Percentiles rank a stretch among this genome's conserved stretches.
These are phyloP conservation scores for Logfia minima DNA, from an alignment of 129 eudicot species.

Conservation along the genomic window DNA sequence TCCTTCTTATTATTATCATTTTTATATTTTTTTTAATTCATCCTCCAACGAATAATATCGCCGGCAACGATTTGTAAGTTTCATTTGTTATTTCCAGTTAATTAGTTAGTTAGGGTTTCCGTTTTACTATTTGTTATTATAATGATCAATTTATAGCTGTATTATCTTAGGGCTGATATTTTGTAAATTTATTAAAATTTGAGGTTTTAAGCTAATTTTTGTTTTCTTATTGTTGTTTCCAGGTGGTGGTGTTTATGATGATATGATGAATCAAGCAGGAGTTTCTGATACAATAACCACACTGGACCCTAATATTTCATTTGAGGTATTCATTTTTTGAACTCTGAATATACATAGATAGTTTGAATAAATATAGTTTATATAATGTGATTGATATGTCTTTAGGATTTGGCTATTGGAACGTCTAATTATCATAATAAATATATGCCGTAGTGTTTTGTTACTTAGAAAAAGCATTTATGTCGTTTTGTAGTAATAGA, in stretches of 20 bases:
- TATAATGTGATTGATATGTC: neutral
- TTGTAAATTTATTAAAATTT: neutral
- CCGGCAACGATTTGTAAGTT: conserved; percentile 20
- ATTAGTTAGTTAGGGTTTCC: conserved; percentile 28
- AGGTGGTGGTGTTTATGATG: conserved; percentile 26
- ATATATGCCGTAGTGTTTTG: neutral
- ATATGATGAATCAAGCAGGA: conserved; percentile 74
- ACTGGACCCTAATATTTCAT: conserved; percentile 28
- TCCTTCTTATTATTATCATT: neutral
- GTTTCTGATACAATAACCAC: conserved; percentile 41
- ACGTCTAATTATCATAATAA: neutral
- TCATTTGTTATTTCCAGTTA: conserved; percentile 4
- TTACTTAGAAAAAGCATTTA: neutral
- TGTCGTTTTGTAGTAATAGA: neutral
- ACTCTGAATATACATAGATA: neutral
- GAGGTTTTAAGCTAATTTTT: conserved; percentile 8
- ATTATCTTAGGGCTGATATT: neutral
- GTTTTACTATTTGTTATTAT: conserved; percentile 4
- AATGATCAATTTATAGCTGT: conserved; percentile 1
- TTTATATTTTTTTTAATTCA: conserved; percentile 1
- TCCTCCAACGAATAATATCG: conserved; percentile 18
- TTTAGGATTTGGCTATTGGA: neutral
- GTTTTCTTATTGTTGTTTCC: neutral
- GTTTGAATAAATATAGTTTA: neutral
- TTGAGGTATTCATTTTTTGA: neutral